Evolutionary conservation across 768 basidiomycete genomes (phyloP), one percentile per base, ranked within the genome.

Genomic region (Xerocomus spinulosus): DNA sequence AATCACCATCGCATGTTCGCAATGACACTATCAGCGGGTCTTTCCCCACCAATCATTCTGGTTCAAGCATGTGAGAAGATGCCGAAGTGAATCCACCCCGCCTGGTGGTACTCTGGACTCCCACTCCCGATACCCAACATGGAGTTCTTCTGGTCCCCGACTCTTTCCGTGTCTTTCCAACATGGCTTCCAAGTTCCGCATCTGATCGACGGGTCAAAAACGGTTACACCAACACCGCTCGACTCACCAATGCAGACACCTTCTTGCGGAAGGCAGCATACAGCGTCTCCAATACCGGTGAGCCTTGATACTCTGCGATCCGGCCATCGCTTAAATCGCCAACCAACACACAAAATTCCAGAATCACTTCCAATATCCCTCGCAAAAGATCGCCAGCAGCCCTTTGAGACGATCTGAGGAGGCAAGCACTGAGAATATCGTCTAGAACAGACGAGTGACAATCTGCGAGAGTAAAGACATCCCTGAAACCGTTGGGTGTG

Each of bases 351-450:
- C 81, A 77, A 52, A 87, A 78, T 44, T 86, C 81, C 37, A 92
- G 70, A 4, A 89, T 73, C 30, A 80, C 61, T 57, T 86, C 83
- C 51, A 91, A 67, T 25, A 76, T 73, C 21, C 76, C 75, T 14
- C 81, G 76, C 21, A 92, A 70, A 26, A 83, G 66, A 53, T 87
- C 86, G 1, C 83, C 80, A 2, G 78, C 80, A 7, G 74, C 72
- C 53, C 77, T 73, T 63, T 92, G 89, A 3, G 76, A 73, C 1
- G 85, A 82, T 34, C 85, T 72, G 39, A 92, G 64, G 21, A 91
- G 70, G 59, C 88, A 91, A 13, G 86, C 83, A 46, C 75, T 82
- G 35, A 92, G 75, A 12, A 92, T 81, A 48, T 85, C 77, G 57
- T 92, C 85, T 58, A 93, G 63, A 35, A 89, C 63, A 4, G 62